phyloP scores from a whole-genome alignment of 768 basidiomycete species.

The Phlebiopsis gigantea region DNA sequence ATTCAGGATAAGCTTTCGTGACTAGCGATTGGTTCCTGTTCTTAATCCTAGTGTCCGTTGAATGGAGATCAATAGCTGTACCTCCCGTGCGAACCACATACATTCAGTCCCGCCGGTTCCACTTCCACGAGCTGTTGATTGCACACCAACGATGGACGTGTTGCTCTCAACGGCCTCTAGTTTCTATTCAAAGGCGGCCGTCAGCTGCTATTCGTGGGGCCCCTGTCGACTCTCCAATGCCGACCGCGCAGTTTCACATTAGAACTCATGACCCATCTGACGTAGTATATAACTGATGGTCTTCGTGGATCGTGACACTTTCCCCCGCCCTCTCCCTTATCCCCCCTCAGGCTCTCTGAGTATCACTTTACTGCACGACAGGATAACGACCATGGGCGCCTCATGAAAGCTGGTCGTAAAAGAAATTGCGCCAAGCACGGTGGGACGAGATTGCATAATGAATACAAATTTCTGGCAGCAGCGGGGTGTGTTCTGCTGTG shows the following conservation, averaged over 20 bases:
- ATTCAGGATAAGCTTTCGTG: not conserved
- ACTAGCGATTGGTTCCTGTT: not conserved
- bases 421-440: not conserved
- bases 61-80: not conserved
- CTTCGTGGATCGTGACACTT: not conserved
- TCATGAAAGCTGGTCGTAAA: not conserved
- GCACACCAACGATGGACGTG: not conserved
- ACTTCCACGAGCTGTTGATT: not conserved
- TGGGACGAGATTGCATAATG: not conserved
- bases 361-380: not conserved
- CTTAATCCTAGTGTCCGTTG: not conserved
- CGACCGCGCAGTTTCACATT: slow-evolving; percentile 1
- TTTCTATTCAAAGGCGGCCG: not conserved
- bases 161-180: not conserved
- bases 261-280: not conserved
- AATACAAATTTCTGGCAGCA: not conserved
- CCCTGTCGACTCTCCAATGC: not conserved
- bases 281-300: not conserved
- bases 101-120: not conserved
- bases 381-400: not conserved
- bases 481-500: not conserved
- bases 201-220: not conserved
- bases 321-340: not conserved
- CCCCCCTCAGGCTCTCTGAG: not conserved
- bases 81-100: not conserved